A percentile compares a stretch with the other conserved stretches of the same genome.
phyloP scores from a whole-genome alignment of 73 alveolate genomes.

The Tetrahymena malaccensis region DNA sequence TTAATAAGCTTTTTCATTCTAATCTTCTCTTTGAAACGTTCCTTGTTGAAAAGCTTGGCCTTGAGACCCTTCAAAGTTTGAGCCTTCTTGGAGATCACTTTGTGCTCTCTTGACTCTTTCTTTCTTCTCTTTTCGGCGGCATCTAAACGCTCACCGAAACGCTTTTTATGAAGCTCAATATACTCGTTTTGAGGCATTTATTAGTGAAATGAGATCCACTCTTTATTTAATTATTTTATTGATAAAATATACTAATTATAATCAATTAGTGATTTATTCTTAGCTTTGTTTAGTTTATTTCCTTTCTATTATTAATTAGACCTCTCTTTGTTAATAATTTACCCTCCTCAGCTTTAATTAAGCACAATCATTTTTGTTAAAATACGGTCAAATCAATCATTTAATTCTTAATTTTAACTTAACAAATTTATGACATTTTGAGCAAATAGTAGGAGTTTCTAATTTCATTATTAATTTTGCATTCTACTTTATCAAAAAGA shows the following conservation, averaged over 20 bases:
- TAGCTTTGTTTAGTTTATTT: not conserved
- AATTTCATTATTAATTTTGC: not conserved
- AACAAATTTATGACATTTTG: not conserved
- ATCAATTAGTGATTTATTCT: not conserved
- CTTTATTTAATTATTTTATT: not conserved
- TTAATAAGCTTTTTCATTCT: slow-evolving; percentile 88
- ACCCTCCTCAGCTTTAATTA: not conserved
- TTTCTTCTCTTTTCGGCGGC: slow-evolving; percentile 84
- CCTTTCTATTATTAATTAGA: not conserved
- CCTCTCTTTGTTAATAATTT: not conserved
- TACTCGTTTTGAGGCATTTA: slow-evolving; percentile 95
- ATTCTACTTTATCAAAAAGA: not conserved
- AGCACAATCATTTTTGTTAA: not conserved
- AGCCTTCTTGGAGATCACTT: slow-evolving; percentile 87
- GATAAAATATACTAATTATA: not conserved
- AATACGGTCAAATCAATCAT: not conserved
- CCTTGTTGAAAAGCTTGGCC: slow-evolving; percentile 90
- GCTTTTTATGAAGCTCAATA: slow-evolving; percentile 85
- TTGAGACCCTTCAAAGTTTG: slow-evolving; percentile 81
- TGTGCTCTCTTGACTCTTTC: slow-evolving; percentile 87
- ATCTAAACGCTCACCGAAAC: slow-evolving; percentile 89
- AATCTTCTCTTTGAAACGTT: slow-evolving; percentile 93
- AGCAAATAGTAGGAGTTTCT: not conserved
- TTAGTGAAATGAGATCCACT: not conserved
- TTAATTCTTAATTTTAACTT: not conserved